A percentile compares a stretch with the other conserved stretches of the same genome.
phyloP scores from a whole-genome alignment of 2,329 filamentous ascomycete species.

The Didymella keratinophila region DNA sequence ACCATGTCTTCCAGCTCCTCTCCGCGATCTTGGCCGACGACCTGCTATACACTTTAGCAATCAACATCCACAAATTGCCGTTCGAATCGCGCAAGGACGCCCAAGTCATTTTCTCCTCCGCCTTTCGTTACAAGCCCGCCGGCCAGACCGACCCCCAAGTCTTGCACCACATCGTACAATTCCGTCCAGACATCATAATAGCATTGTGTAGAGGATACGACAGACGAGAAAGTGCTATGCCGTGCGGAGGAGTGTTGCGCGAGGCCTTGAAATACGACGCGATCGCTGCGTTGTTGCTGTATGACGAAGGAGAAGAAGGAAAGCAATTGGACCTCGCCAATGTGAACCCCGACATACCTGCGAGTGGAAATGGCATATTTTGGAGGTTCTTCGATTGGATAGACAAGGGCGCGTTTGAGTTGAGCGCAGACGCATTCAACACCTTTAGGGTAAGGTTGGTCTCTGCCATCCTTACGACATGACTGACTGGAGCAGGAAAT shows the following conservation, averaged over 20 bases:
- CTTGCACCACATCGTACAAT: slow-evolving; percentile 85
- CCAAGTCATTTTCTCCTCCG: slow-evolving; percentile 93
- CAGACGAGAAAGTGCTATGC: slow-evolving; percentile 87
- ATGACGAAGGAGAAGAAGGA: slow-evolving; percentile 83
- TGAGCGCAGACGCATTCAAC: slow-evolving; percentile 96
- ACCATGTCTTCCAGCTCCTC: slow-evolving; percentile 87
- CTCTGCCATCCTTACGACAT: background rate
- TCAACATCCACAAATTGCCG: slow-evolving; percentile 82
- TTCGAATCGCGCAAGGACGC: slow-evolving; percentile 97
- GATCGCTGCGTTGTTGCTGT: slow-evolving; percentile 88
- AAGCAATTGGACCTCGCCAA: slow-evolving; percentile 77
- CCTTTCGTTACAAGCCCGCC: slow-evolving; percentile 85
- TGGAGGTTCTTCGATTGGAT: slow-evolving; percentile 99
- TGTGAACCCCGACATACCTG: slow-evolving; percentile 77
- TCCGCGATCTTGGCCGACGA: slow-evolving; percentile 87
- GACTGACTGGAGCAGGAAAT: slow-evolving; percentile 71
- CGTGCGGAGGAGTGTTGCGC: slow-evolving; percentile 86
- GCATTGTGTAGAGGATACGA: slow-evolving; percentile 91
- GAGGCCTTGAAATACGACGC: slow-evolving; percentile 92
- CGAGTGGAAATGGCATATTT: slow-evolving; percentile 85
- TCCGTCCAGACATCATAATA: slow-evolving; percentile 84
- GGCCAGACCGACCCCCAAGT: slow-evolving; percentile 79
- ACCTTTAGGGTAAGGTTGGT: slow-evolving; percentile 78
- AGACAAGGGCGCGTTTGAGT: slow-evolving; percentile 94
- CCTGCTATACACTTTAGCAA: slow-evolving; percentile 82